Base-by-base conservation (phyloP, 805 yeast genomes). In the Yarrowia sp. region DNA sequence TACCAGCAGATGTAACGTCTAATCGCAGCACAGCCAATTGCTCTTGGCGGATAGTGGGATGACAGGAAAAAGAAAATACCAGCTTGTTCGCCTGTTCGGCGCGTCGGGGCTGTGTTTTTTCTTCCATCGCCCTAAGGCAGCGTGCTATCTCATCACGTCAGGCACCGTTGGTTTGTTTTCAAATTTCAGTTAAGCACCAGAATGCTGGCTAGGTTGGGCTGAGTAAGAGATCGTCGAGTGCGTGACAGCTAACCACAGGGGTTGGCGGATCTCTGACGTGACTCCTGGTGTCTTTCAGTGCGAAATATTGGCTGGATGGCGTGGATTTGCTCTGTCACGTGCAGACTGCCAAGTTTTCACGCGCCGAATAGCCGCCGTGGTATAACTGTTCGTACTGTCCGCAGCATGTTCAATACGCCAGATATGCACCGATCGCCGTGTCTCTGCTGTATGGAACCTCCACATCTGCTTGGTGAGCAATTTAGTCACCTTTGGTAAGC, bases 401-500 rank as follows among this genome's bases (percentile, higher is more conserved):
- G n/a, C 38, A 33, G 21, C 9, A 14, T 21, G 14, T 7, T 10
- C 10, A 22, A 5, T 21, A 13, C 41, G 24, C 41, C 24, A 38
- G 42, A 14, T 9, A 41, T 41, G 47, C 47, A 22, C 31, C 18
- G 47, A 41, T 41, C 47, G 31, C n/a, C 47, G 14, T 1, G 31
- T 8, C 14, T 39, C 29, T 41, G 16, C 29, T 41, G 44, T 39
- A 39, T 39, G 44, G 44, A 39, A 39, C n/a, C 31, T 13, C 47
- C 47, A 24, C 31, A 24, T 8, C 2, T n/a, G 22, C n/a, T 12
- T 3, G 16, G 14, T 24, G 47, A 41, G 47, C 47, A 41, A 24
- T 24, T 41, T 41, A 38, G 29, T 41, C 47, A 41, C 31, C 29
- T n/a, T 41, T 41, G 47, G 47, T 41, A 24, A 41, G 29, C 47